Evolutionary conservation across 768 basidiomycete genomes (phyloP).

Genomic region (Mycena rosella): DNA sequence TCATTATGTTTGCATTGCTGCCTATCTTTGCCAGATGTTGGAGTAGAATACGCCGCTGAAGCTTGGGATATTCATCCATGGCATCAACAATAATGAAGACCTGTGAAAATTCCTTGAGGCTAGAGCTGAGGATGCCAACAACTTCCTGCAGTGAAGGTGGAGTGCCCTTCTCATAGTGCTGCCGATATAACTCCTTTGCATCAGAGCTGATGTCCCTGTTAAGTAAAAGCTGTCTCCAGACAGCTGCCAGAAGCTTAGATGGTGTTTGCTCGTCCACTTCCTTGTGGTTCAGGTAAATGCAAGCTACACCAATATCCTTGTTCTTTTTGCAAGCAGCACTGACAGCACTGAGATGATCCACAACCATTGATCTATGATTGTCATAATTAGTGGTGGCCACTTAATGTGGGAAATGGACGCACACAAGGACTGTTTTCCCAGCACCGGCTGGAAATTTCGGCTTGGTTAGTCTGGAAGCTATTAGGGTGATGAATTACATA

Average conservation of each 20-base stretch:
- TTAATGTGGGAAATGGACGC: no score
- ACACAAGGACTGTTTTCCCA: no score
- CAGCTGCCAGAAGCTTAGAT: no score
- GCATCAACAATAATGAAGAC: background rate
- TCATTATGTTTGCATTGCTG: background rate
- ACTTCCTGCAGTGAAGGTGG: background rate
- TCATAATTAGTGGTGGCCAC: no score
- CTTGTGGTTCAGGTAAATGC: no score
- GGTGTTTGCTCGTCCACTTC: no score
- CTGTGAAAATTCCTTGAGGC: background rate
- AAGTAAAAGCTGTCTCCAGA: background rate
- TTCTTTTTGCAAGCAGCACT: no score
- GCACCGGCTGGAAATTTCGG: no score
- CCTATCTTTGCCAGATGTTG: background rate
- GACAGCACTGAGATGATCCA: constrained; percentile 11
- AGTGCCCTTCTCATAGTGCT: background rate
- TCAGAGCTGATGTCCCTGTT: background rate
- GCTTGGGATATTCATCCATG: background rate
- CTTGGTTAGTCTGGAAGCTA: background rate
- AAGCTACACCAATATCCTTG: no score
- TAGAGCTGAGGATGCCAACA: background rate
- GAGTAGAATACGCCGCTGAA: background rate
- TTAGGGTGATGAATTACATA: constrained; percentile 14
- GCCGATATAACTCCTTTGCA: background rate
- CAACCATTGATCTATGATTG: constrained; percentile 9